Conservation (phyloP, 148 eudicot genomes). For the Cornus controversa region DNA sequence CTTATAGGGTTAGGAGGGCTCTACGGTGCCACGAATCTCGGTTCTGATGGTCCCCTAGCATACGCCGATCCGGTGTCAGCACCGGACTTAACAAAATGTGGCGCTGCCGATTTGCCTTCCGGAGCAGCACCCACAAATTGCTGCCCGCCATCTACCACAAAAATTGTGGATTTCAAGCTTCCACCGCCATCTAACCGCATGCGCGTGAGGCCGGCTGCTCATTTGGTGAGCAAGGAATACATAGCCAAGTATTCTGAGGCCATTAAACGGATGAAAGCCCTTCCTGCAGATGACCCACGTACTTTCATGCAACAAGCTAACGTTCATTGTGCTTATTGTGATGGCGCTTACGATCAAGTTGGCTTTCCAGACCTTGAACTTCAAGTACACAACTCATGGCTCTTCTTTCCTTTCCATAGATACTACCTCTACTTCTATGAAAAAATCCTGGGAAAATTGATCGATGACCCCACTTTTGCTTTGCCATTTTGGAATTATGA, state of each 20-base stretch:
- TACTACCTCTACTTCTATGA: slow-evolving; percentile 72
- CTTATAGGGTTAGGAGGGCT: slow-evolving; percentile 73
- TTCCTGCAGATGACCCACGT: slow-evolving; percentile 74
- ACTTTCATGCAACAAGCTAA: slow-evolving; percentile 73
- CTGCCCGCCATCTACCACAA: slow-evolving; percentile 55
- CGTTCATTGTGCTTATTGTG: slow-evolving; percentile 87
- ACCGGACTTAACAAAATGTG: slow-evolving; percentile 51
- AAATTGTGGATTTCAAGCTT: slow-evolving; percentile 40
- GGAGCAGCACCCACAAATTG: slow-evolving; percentile 46
- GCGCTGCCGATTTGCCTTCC: slow-evolving; percentile 37
- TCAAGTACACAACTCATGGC: slow-evolving; percentile 82
- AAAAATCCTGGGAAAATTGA: slow-evolving; percentile 49
- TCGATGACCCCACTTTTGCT: slow-evolving; percentile 71
- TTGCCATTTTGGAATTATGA: slow-evolving; percentile 94
- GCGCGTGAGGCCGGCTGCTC: slow-evolving; percentile 68
- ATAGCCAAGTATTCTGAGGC: slow-evolving; percentile 50
- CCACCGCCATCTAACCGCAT: slow-evolving; percentile 22
- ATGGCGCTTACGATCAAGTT: slow-evolving; percentile 75
- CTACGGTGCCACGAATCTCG: slow-evolving; percentile 43
- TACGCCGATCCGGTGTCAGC: slow-evolving; percentile 46
- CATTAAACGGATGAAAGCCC: slow-evolving; percentile 59
- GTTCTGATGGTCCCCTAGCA: slow-evolving; percentile 18
- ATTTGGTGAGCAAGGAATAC: slow-evolving; percentile 42
- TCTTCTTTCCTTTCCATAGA: slow-evolving; percentile 79
- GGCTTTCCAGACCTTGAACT: slow-evolving; percentile 61